Base-by-base conservation (phyloP, 148 eudicot genomes). In the Cornus suecica region DNA sequence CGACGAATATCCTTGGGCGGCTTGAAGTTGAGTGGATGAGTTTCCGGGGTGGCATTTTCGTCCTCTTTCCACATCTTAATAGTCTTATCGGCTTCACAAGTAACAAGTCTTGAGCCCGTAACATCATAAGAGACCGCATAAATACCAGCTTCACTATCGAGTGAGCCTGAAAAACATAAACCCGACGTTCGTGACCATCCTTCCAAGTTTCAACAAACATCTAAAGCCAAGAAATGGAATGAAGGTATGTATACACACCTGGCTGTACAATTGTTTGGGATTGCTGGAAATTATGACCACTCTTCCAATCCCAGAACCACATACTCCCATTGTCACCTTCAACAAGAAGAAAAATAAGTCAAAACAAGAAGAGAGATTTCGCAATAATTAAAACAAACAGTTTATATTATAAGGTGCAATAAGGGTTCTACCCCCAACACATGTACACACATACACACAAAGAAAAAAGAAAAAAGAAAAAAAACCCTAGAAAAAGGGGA, bases 1-100 rank as follows among this genome's bases (percentile, higher is more conserved):
- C 99, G 88, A 5, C 99, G 70, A 54, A 95, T 91, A 48, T 95
- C 99, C 91, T 88, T 95, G 3, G 99, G 99, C 10, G 97, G 99
- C 88, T 85, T 95, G 82, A 87, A 95, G 81, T 92, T 87, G 71
- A 95, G 79, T 66, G 99, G 97, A 77, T 89, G 91, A 73, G 97
- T 89, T 86, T 95, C 97, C 8, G 97, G 97, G 41, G 97, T 95
- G 66, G 99, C 99, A 26, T 74, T 84, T 76, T 92, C 96, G 48
- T 95, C 99, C 80, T 95, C 99, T 83, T 91, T 95, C 97, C 99
- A 95, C 99, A 95, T 95, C 83, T 95, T 95, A 64, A 95, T 95
- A 0, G 99, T 92, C 83, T 95, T 95, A 86, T 95, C 99, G 8
- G 99, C 99, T 83, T 95, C 99, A 71, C 99, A 95, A 18, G 94